phyloP scores from a whole-genome alignment of 257 asterid genomes.

The Linderniella brevidens region DNA sequence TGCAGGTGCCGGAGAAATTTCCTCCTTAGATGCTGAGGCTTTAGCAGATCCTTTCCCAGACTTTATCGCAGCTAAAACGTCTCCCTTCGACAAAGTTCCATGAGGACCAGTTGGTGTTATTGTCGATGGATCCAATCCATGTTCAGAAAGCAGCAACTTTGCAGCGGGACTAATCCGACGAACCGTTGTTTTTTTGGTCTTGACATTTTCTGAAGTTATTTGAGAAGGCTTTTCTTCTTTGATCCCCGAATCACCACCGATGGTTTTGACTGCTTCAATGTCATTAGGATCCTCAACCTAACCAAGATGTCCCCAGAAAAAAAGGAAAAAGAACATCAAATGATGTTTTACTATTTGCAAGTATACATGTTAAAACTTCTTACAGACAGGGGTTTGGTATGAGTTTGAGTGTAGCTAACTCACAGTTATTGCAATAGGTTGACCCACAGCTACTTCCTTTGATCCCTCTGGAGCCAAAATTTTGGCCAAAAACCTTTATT shows the following conservation, averaged over 20 bases:
- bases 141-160: constrained; percentile 57
- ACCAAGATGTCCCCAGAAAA: constrained; percentile 16
- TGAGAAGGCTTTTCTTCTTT: constrained; percentile 35
- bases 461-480: constrained; percentile 91
- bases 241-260: constrained; percentile 18
- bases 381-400: constrained; percentile 4
- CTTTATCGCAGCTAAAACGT: constrained; percentile 79
- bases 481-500: constrained; percentile 77
- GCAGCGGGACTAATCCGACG: constrained; percentile 89
- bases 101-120: constrained; percentile 88
- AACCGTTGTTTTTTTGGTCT: constrained; percentile 30
- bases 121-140: constrained; percentile 68
- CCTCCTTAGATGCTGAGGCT: constrained; percentile 27
- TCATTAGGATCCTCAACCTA: constrained; percentile 93
- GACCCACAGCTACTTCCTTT: constrained; percentile 86
- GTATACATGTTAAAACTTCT: constrained; percentile 1
- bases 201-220: constrained; percentile 21
- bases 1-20: constrained; percentile 25
- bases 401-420: constrained; percentile 19
- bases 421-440: constrained; percentile 86
- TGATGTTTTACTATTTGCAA: constrained; percentile 8
- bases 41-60: constrained; percentile 57
- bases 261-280: constrained; percentile 52
- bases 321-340: constrained; percentile 8
- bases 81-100: constrained; percentile 91